Percentiles rank a stretch among this genome's conserved stretches.
phyloP scores from a whole-genome alignment of 257 asterid genomes.

The Osmanthus fragrans region DNA sequence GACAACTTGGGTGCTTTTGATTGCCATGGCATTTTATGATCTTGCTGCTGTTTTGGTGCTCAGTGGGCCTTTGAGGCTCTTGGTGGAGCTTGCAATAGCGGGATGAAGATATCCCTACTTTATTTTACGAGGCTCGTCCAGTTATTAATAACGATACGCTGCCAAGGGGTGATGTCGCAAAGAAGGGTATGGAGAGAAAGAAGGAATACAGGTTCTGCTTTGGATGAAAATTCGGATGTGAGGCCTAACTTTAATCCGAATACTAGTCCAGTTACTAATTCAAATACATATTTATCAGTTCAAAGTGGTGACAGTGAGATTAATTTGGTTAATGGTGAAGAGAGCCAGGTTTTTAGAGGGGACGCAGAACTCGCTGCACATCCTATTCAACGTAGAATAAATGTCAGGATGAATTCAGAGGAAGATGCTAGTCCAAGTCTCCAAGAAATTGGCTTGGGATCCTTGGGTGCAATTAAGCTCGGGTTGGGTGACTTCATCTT shows the following conservation, averaged over 20 bases:
- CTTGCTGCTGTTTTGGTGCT: conserved; percentile 41
- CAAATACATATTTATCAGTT: background rate
- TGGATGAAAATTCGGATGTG: background rate
- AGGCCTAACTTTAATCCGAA: too few species aligned
- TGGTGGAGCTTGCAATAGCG: conserved; percentile 96
- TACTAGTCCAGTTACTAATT: too few species aligned
- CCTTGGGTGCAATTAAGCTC: conserved; percentile 92
- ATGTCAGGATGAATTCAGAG: conserved; percentile 45
- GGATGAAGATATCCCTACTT: conserved; percentile 95
- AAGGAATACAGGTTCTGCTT: conserved; percentile 26
- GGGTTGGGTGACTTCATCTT: conserved; percentile 94
- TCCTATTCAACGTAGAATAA: conserved; percentile 57
- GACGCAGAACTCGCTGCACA: conserved; percentile 74
- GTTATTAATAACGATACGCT: conserved; percentile 36
- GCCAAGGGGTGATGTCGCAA: conserved; percentile 31
- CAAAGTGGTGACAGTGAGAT: conserved; percentile 36
- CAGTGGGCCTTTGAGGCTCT: background rate
- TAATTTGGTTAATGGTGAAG: conserved; percentile 44
- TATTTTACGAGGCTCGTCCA: conserved; percentile 95
- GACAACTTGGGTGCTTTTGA: conserved; percentile 96
- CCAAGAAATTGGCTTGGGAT: conserved; percentile 91
- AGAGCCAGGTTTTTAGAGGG: conserved; percentile 35
- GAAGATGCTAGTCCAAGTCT: conserved; percentile 40
- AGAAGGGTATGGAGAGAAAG: conserved; percentile 87
- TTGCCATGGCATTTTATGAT: conserved; percentile 95